Conservation (phyloP, 129 eudicot species). For the Glebionis coronaria region DNA sequence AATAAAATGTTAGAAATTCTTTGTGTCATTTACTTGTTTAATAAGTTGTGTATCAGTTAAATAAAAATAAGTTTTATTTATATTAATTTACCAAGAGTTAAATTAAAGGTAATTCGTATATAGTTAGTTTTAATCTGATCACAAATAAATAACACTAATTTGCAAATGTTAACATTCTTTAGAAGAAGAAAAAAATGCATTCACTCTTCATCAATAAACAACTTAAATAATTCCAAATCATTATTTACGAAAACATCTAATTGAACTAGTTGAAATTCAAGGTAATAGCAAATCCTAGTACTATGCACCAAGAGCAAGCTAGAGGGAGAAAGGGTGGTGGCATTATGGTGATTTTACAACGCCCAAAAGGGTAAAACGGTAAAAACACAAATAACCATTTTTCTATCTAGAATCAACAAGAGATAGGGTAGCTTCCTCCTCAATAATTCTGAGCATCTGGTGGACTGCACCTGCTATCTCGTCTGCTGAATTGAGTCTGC, state of each 20-base stretch:
- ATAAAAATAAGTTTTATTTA: too few relatives aligned
- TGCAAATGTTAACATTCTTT: too few relatives aligned
- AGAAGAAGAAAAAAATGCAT: too few relatives aligned
- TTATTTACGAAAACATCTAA: conserved; percentile 18
- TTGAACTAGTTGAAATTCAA: conserved; percentile 22
- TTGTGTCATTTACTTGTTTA: too few relatives aligned
- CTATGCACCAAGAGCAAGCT: conserved; percentile 22
- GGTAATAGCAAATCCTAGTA: conserved; percentile 21
- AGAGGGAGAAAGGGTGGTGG: conserved; percentile 20
- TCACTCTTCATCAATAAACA: too few relatives aligned
- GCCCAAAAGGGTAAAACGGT: conserved; percentile 26
- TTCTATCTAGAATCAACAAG: conserved; percentile 44
- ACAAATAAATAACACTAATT: too few relatives aligned
- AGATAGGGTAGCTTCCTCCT: conserved; percentile 64
- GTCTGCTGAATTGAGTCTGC: conserved; percentile 86
- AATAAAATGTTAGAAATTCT: too few relatives aligned
- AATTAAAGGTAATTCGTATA: too few relatives aligned
- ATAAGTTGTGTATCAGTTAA: too few relatives aligned
- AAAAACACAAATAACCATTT: conserved; percentile 29
- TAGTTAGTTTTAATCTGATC: too few relatives aligned
- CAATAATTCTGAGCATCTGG: conserved; percentile 97
- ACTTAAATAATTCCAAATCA: conserved; percentile 20
- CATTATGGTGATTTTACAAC: conserved; percentile 32
- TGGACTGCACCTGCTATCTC: conserved; percentile 91
- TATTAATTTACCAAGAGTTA: too few relatives aligned